phyloP scores from a whole-genome alignment of 345 rosid genomes.

The Boechera divaricarpa region DNA sequence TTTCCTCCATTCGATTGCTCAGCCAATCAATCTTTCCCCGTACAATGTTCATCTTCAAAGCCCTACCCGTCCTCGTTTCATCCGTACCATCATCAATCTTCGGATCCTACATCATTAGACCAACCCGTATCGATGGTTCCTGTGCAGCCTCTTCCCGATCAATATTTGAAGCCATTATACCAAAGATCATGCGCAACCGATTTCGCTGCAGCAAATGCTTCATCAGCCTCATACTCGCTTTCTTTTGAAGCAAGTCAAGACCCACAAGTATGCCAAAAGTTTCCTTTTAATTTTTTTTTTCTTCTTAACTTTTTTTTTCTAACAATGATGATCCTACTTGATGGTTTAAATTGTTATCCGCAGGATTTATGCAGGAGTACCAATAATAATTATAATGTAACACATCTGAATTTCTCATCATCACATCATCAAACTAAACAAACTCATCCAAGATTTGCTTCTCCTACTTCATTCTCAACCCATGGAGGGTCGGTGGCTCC shows the following conservation, averaged over 20 bases:
- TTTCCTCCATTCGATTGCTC: conserved; percentile 35
- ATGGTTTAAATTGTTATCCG: conserved; percentile 9
- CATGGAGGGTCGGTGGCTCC: conserved; percentile 34
- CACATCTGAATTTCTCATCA: conserved; percentile 44
- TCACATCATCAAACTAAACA: conserved; percentile 34
- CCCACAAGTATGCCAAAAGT: conserved; percentile 50
- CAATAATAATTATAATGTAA: conserved; percentile 41
- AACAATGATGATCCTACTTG: neutral
- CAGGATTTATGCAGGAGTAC: conserved; percentile 45
- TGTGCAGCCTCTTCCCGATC: conserved; percentile 34
- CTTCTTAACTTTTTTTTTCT: neutral
- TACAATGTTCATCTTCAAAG: conserved; percentile 46
- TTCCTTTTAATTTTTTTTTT: neutral
- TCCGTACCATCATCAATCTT: conserved; percentile 33
- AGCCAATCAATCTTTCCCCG: conserved; percentile 28
- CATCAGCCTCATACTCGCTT: conserved; percentile 42
- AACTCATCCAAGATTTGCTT: conserved; percentile 29
- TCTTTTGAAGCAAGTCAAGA: conserved; percentile 56
- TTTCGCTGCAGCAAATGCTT: conserved; percentile 18
- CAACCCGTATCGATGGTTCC: conserved; percentile 24
- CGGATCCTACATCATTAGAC: conserved; percentile 26
- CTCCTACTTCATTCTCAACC: conserved; percentile 26
- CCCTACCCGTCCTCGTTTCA: conserved; percentile 38
- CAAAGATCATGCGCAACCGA: conserved; percentile 28
- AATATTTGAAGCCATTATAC: conserved; percentile 32